Conservation (phyloP, 2,329 filamentous ascomycete species). For the Cercospora brassicicola region DNA sequence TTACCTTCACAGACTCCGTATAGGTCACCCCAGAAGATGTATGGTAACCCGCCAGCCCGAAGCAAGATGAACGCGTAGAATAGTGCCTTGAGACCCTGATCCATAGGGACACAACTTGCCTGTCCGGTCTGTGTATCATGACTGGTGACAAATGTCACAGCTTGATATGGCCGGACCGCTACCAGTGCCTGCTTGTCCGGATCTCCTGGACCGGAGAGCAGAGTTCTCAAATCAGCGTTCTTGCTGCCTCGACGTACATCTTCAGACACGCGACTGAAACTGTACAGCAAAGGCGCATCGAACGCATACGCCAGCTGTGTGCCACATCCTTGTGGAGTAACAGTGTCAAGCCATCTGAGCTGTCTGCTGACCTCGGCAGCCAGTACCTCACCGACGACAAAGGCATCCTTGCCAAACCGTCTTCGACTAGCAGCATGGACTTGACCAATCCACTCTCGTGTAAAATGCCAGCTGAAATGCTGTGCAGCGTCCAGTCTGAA, state of each 20-base stretch:
- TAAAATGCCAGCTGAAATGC: slow-evolving; percentile 69
- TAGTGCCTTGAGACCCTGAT: slow-evolving; percentile 67
- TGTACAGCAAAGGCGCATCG: slow-evolving; percentile 68
- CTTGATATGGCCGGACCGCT: slow-evolving; percentile 29
- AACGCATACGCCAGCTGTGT: slow-evolving; percentile 57
- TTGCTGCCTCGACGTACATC: slow-evolving; percentile 41
- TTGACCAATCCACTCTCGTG: slow-evolving; percentile 62
- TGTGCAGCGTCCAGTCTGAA: slow-evolving; percentile 72
- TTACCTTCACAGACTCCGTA: slow-evolving; percentile 57
- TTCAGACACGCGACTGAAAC: slow-evolving; percentile 62
- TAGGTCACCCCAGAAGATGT: slow-evolving; percentile 69
- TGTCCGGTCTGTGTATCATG: slow-evolving; percentile 69
- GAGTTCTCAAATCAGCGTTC: slow-evolving; percentile 59
- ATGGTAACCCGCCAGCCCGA: slow-evolving; percentile 62
- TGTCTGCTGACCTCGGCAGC: slow-evolving; percentile 58
- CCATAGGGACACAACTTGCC: slow-evolving; percentile 62
- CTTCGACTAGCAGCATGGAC: slow-evolving; percentile 50
- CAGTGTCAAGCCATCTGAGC: slow-evolving; percentile 51
- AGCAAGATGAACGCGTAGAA: slow-evolving; percentile 72
- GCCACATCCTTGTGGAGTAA: slow-evolving; percentile 44
- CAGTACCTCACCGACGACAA: slow-evolving; percentile 72
- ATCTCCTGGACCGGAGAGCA: slow-evolving; percentile 27
- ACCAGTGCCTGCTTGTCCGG: slow-evolving; percentile 24
- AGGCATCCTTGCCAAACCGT: slow-evolving; percentile 51
- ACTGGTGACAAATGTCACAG: slow-evolving; percentile 65